Base-by-base conservation (phyloP, 2,329 filamentous ascomycete species). In the Exophiala spinifera region DNA sequence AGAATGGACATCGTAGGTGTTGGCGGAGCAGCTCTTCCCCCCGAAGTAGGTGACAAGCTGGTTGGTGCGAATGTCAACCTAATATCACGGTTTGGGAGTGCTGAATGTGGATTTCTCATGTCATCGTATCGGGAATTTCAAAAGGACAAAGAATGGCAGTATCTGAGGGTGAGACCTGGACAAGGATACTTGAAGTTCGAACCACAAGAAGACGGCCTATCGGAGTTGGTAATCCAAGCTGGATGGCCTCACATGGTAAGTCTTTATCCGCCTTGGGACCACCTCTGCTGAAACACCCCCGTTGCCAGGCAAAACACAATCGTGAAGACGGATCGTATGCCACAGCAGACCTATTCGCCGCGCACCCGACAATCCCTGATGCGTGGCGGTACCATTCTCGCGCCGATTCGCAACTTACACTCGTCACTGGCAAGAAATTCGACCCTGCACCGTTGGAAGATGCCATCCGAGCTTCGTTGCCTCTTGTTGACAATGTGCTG, bases 371-470 rank as follows among this genome's bases (percentile, higher is more conserved):
- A 0, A 79, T 81, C 6, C 53, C 68, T 0, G 70, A 79, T 50
- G 80, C 82, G 0, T 88, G 84, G 83, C 75, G 76, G 31, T 86
- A 86, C 62, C 76, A 84, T 49, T 82, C 79, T 1, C 73, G 85
- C 36, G 76, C 78, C 0, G 85, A 88, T 60, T 77, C 80, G 2
- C 83, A 83, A 49, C 75, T 87, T 33, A 81, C 80, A 0, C 73
- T 88, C 3, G 71, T 81, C 8, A 87, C 83, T 5, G 84, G 85
- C 1, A 86, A 87, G 71, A 88, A 87, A 61, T 86, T 87, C 56
- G 83, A 87, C 60, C 84, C 84, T 1, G 77, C 79, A 1, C 79
- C 80, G 0, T 65, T 87, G 2, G 85, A 88, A 65, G 78, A 75
- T 1, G 74, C 72, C 0, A 75, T 87, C 3, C 67, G 51, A 19